Conservation (phyloP, 495 filamentous ascomycete species). For the Clavariopsis aquatica region DNA sequence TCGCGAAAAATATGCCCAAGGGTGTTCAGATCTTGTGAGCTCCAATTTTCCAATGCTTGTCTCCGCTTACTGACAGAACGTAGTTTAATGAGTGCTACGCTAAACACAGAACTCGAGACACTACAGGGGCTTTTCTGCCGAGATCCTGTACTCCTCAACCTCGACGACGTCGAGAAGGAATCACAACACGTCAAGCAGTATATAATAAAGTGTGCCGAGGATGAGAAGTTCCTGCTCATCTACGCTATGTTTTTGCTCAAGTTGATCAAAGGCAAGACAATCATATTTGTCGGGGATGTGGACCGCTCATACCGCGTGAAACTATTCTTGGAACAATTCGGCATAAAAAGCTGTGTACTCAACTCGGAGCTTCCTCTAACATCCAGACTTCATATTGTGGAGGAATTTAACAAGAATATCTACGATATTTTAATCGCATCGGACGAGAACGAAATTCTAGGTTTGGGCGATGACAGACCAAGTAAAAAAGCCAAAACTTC, state of each 20-base stretch:
- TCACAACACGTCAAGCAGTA: slow-evolving; percentile 79
- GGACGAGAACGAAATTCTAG: slow-evolving; percentile 86
- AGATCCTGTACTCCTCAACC: slow-evolving; percentile 72
- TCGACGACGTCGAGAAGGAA: slow-evolving; percentile 73
- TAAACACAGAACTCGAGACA: slow-evolving; percentile 80
- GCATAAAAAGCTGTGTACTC: slow-evolving; percentile 87
- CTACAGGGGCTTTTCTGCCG: slow-evolving; percentile 85
- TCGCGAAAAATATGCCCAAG: slow-evolving; percentile 74
- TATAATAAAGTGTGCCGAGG: slow-evolving; percentile 85
- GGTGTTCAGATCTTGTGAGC: slow-evolving; percentile 74
- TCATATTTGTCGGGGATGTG: slow-evolving; percentile 92
- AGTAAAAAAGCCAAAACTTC: slow-evolving; percentile 66
- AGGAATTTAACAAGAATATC: slow-evolving; percentile 93
- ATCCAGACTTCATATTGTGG: slow-evolving; percentile 86
- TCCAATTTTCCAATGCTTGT: background rate
- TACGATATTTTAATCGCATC: slow-evolving; percentile 98
- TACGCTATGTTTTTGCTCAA: slow-evolving; percentile 96
- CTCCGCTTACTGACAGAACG: slow-evolving; percentile 1
- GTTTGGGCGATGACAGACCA: slow-evolving; percentile 42
- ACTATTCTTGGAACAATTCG: slow-evolving; percentile 95
- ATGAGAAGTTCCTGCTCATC: slow-evolving; percentile 92
- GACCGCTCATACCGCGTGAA: slow-evolving; percentile 93
- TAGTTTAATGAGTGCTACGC: slow-evolving; percentile 83
- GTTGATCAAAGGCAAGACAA: slow-evolving; percentile 89
- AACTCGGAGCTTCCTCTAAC: slow-evolving; percentile 96